A percentile compares a stretch with the other conserved stretches of the same genome.
Evolutionary conservation across 2,329 filamentous ascomycete genomes (phyloP).

Genomic region (Thielaviopsis ethacetica): DNA sequence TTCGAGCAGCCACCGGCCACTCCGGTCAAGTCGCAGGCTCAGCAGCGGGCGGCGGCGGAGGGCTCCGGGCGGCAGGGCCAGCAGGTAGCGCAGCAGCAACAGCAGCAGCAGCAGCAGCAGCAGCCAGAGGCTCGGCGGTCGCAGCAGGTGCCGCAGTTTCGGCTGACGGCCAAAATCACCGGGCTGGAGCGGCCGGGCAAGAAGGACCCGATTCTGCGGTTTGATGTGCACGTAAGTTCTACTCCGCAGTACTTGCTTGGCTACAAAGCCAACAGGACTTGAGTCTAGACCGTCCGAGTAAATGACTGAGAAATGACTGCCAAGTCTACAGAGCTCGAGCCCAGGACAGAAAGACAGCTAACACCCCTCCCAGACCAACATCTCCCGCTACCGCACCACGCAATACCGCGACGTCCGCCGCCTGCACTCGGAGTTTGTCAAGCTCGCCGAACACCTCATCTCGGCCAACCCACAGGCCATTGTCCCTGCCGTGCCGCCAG

Average conservation of each 20-base stretch:
- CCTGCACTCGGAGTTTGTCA: conserved; percentile 87
- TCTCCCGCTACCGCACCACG: conserved; percentile 94
- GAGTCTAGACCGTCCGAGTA: too few species aligned
- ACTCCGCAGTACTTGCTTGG: too few species aligned
- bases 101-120: neutral
- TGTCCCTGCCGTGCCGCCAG: conserved; percentile 85
- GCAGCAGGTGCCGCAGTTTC: conserved; percentile 47
- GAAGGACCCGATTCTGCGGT: conserved; percentile 87
- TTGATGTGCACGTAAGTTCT: conserved; percentile 73
- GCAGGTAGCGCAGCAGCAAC: neutral
- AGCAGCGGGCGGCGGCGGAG: conserved; percentile 14
- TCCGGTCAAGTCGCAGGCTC: conserved; percentile 15
- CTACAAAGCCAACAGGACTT: too few species aligned
- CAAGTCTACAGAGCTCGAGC: neutral
- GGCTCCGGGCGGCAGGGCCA: conserved; percentile 2
- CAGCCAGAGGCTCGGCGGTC: neutral
- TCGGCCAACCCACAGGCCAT: conserved; percentile 95
- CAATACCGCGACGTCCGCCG: conserved; percentile 96
- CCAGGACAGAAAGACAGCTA: neutral
- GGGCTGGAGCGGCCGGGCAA: conserved; percentile 82
- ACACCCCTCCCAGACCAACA: conserved; percentile 56
- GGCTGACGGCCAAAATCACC: conserved; percentile 87
- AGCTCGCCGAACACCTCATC: conserved; percentile 89
- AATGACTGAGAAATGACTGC: too few species aligned
- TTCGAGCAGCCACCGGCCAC: conserved; percentile 12